phyloP scores from a whole-genome alignment of 2,329 filamentous ascomycete genomes.

The Colletotrichum eremochloae region DNA sequence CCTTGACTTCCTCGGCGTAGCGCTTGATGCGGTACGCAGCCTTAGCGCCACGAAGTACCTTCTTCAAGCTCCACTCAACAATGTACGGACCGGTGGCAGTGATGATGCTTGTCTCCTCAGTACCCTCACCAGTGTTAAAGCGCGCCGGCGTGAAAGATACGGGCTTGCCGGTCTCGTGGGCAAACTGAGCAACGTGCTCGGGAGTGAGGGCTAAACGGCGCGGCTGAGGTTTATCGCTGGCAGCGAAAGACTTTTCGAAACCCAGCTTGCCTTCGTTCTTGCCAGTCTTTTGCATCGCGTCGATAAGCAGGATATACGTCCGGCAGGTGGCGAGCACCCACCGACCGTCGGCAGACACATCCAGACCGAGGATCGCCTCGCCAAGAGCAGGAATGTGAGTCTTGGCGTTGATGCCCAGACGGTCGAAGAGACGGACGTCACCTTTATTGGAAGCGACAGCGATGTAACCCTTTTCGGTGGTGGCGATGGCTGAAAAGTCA shows the following conservation, averaged over 20 bases:
- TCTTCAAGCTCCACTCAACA: slow-evolving; percentile 95
- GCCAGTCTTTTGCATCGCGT: slow-evolving; percentile 88
- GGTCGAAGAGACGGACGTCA: slow-evolving; percentile 96
- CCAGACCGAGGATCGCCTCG: slow-evolving; percentile 93
- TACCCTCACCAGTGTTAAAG: slow-evolving; percentile 90
- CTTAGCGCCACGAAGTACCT: slow-evolving; percentile 83
- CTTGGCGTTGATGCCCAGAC: slow-evolving; percentile 96
- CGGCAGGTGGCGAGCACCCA: slow-evolving; percentile 96
- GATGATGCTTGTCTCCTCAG: slow-evolving; percentile 92
- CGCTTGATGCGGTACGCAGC: slow-evolving; percentile 97
- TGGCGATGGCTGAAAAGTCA: slow-evolving; percentile 93
- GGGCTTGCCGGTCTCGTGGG: slow-evolving; percentile 91
- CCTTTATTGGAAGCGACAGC: slow-evolving; percentile 98
- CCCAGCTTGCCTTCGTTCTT: slow-evolving; percentile 99
- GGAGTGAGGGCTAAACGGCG: slow-evolving; percentile 90
- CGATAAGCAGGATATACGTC: slow-evolving; percentile 94
- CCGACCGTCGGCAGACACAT: slow-evolving; percentile 94
- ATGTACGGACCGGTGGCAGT: slow-evolving; percentile 97
- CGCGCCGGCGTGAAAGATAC: slow-evolving; percentile 91
- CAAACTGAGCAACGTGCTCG: slow-evolving; percentile 95
- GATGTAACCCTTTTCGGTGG: slow-evolving; percentile 96
- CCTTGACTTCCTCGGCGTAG: slow-evolving; percentile 94
- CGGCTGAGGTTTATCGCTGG: slow-evolving; percentile 93
- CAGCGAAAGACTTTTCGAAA: slow-evolving; percentile 93
- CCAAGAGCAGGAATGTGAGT: slow-evolving; percentile 96